Evolutionary conservation across 108 stramenopile genomes (phyloP), one percentile per base, ranked within the genome.

Genomic region (Epithemia pelagica): DNA sequence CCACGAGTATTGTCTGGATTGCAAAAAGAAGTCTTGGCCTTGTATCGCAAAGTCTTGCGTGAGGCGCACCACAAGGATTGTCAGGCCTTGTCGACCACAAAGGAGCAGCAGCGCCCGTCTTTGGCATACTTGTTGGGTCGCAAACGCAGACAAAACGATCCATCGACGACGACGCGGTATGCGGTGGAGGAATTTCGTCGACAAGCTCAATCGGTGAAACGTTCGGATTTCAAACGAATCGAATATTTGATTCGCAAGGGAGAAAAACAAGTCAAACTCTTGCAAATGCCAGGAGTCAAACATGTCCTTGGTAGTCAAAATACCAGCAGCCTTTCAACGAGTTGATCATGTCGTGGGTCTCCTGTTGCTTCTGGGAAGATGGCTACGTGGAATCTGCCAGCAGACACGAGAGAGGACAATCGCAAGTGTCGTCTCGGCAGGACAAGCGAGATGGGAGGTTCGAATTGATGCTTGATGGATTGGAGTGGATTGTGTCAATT

Each of bases 211-310:
- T 30, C 27, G 51, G 79, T 86, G 8, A 63, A 61, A 31, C 64
- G 83, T 55, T 82, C 82, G 10, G 91, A 92, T 71, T 92, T 89
- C 61, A 78, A 78, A 66, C 79, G 71, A 19, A 86, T 92, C 59
- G 91, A 92, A 69, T 84, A 88, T 73, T 77, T 78, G 64, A 81
- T 92, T 23, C 74, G 91, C 22, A 81, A 89, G 55, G 91, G 91
- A 30, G 73, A 82, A 55, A 92, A 92, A 61, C 84, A 89, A 65
- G 64, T 92, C 68, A 79, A 89, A 46, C 59, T 92, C 27, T 63
- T 92, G 52, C 71, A 89, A 72, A 92, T 92, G 91, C 88, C 91
- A 1, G 91, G 91, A 5, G 88, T 88, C 33, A 70, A 82, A 67
- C 59, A 82, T 26, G 83, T 87, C 21, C 67, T 74, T 25, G 78